Conservation (phyloP, 148 eudicot genomes). For the Vaccinium corymbosum region DNA sequence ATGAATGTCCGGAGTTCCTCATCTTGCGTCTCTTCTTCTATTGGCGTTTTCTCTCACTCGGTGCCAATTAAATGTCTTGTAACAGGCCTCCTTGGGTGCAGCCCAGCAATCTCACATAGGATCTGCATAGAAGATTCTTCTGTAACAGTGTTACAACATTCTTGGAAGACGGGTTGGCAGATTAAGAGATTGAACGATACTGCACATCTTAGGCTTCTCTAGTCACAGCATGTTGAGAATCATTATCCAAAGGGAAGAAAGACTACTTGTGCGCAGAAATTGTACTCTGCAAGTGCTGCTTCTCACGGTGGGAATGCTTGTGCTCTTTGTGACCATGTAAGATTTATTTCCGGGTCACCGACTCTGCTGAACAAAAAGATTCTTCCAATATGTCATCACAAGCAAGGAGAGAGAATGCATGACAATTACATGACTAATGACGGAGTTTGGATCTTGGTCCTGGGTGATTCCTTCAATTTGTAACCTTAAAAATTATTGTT, state of each 20-base stretch:
- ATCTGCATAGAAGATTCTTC: conserved; percentile 93
- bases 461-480: conserved; percentile 29
- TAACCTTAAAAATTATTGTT: conserved; percentile 18
- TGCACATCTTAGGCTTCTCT: conserved; percentile 85
- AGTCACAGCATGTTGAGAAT: conserved; percentile 15
- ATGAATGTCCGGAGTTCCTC: conserved; percentile 34
- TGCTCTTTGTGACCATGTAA: conserved; percentile 9
- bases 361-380: conserved; percentile 2
- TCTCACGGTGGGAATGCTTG: conserved; percentile 9
- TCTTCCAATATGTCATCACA: background rate
- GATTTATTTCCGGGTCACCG: conserved; percentile 24
- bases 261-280: background rate
- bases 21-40: conserved; percentile 31
- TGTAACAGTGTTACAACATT: conserved; percentile 78
- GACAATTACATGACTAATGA: background rate
- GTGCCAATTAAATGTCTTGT: conserved; percentile 80
- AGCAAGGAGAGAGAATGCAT: background rate
- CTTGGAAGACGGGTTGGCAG: conserved; percentile 93
- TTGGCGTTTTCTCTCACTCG: conserved; percentile 85
- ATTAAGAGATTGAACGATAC: conserved; percentile 93
- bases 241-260: background rate
- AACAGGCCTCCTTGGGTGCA: conserved; percentile 85
- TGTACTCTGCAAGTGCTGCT: conserved; percentile 10
- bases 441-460: conserved; percentile 21
- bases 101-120: conserved; percentile 68